Base-by-base conservation (phyloP, 805 yeast genomes). In the Huiozyma sinensis region DNA sequence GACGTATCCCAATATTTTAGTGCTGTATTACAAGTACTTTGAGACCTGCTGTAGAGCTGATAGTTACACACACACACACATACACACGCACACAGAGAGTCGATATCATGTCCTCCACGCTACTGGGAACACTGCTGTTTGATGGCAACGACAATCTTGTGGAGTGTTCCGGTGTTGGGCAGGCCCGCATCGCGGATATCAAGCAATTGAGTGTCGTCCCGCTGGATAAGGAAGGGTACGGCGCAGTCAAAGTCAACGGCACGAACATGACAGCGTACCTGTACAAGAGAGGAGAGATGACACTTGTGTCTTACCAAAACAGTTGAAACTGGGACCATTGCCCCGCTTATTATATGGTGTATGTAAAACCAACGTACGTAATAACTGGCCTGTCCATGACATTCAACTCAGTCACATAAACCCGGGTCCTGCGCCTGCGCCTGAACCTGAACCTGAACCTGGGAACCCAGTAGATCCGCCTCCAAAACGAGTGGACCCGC, bases 141-240 rank as follows among this genome's bases (percentile, higher is more conserved):
- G 67, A 63, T 44, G 54, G 53, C 29, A 55, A 59, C 41, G 53
- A 53, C 30, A 59, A 61, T 38, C 43, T 63, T 12, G 51, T 63
- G 11, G 56, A 58, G 38, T 53, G 52, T 3, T 52, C 59, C 4
- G 67, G 66, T 4, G 46, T 61, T 9, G 66, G 64, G 2, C 51
- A 56, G 31, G 52, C 51, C 8, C 50, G 62, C 33, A 40, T 51
- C 24, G 49, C 44, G 24, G 64, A 61, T 35, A 53, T 61, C 27
- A 47, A 44, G 5, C 50, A 52, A 9, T 43, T 63, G 11, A 47
- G 53, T 11, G 50, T 50, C 29, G 45, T 52, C 28, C 50, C 53
- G 12, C 40, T 61, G 24, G 59, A 58, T 42, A 39, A 44, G 10
- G 55, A 58, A 12, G 63, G 64, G 3, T 60, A 50, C 45, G 61